Base-by-base conservation (phyloP, 2,329 filamentous ascomycete genomes). In the Diaporthe sp. region DNA sequence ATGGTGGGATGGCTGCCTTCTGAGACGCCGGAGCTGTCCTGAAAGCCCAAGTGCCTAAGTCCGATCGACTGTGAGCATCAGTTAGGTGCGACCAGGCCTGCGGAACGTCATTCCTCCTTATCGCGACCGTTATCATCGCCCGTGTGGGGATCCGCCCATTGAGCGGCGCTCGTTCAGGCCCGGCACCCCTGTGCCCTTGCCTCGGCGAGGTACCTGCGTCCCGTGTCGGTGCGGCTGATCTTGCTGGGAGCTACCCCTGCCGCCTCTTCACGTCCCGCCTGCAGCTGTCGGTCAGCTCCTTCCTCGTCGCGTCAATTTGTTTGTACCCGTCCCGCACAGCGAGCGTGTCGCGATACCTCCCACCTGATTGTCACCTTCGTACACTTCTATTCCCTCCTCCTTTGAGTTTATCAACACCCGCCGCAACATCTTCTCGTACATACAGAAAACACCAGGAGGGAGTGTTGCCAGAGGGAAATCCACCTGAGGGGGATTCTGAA, bases 1-100 rank as follows among this genome's bases (percentile, higher is more conserved):
- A 68, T 49, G 68, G 58, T 75, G 55, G 49, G 37, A 71, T 74
- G 79, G 79, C 76, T 76, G 75, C 74, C 72, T 72, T 70, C 65
- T 75, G 25, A 51, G 58, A 71, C 71, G 34, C 47, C 76, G 75
- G 78, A 78, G 74, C 72, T 79, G 77, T 63, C 53, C 71, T 55
- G 68, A 67, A 76, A 70, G 53, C 31, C 57, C 25, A 31, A 63
- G 49, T 73, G 72, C 77, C 73, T 76, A 78, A 78, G 58, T 76
- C 77, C 75, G 76, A 75, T 12, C 47, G 39, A 37, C 42, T 5
- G 44, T 17, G 44, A 44, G 22, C 28, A 39, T 53, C 63, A 37
- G 49, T 55, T 70, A 34, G 47, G 65, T 22, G 65, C 65, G 15
- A 42, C 49, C 42, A 22, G 34, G 34, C n/a, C 49, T 22, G 42